Evolutionary conservation across 2,329 filamentous ascomycete species (phyloP), one percentile per base, ranked within the genome.

Genomic region (Hypoxylon sp.): DNA sequence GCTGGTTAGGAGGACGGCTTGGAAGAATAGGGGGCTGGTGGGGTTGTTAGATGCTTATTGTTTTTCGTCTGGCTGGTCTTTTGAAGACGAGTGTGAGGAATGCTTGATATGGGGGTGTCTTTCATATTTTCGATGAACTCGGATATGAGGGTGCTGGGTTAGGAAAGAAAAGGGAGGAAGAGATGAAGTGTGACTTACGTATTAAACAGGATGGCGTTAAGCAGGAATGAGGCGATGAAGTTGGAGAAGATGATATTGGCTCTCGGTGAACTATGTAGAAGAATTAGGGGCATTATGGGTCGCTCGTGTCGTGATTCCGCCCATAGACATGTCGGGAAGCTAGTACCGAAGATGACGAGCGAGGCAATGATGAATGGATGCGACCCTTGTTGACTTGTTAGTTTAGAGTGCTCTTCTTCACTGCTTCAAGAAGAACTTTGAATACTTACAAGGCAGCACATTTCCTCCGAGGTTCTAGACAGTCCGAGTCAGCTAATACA

Each of bases 21-120:
- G 91, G 80, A 93, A 94, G 81, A 91, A 94, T 6, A 94, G 82
- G 0, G 92, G 92, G 5, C 88, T 88, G 71, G 80, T 64, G 86
- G 26, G 31, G 3, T 39, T 24, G 51, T 58, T 57, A 51, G 47
- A 52, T 42, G 31, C 10, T 35, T 39, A 50, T 17, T 42, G 19
- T 19, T 17, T 29, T 24, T 48, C n/a, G 3, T 5, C 2, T 51
- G 3, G 3, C 8, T 31, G 24, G 19, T 14, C 19, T 13, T 51
- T 55, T 11, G 9, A 6, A 9, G 13, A 9, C 5, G 3, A 6
- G 6, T 5, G 8, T 6, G 6, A 3, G 29, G 29, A 31, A 31
- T 31, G 29, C 29, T 31, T 31, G 29, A 31, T 9, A 31, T 9
- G 5, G 29, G 5, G 29, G 29, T 11, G n/a, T 37, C 14, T n/a